Base-by-base conservation (phyloP, 495 filamentous ascomycete species). In the Xylaria grammica region DNA sequence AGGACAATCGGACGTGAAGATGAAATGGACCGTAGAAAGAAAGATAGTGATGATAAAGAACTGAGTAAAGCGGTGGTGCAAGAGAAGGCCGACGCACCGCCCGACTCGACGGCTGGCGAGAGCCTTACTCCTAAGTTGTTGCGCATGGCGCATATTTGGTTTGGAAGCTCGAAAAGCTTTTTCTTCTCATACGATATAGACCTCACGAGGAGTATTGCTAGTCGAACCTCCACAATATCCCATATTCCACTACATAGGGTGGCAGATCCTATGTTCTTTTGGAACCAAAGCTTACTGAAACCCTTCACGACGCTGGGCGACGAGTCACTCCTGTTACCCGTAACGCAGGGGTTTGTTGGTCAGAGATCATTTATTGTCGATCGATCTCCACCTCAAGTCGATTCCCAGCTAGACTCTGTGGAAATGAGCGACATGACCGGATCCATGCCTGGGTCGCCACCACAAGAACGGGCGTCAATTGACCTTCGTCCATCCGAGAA, bases 261-360 rank as follows among this genome's bases (percentile, higher is more conserved):
- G 63, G 91, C 90, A n/a, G 92, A 97, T 76, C 87, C 87, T 20
- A 79, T 88, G 69, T 97, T 86, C 75, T 97, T 97, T 68, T 99
- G 94, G 94, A 99, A 99, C 69, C 81, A 80, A 22, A 79, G 92
- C 75, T 79, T 97, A 11, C 83, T 91, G 38, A 74, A 83, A 48
- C 88, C 88, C 3, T 94, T 99, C 62, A 88, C 91, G 55, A 83
- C 90, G 13, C 81, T 82, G 36, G 88, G 89, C 1, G 77, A 87
- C n/a, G 80, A 85, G 59, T 79, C 78, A 2, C 85, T 95, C 66
- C 82, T 92, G 9, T 72, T 99, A 54, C 95, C 95, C 0, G 68
- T 99, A 10, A 90, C 97, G 77, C 94, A 97, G 79, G 95, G 95
- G 5, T 99, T 97, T 69, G 91, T 99, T 22, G 93, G 94, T 2